Evolutionary conservation across 345 rosid genomes (phyloP).

Genomic region (Erodium maritimum): DNA sequence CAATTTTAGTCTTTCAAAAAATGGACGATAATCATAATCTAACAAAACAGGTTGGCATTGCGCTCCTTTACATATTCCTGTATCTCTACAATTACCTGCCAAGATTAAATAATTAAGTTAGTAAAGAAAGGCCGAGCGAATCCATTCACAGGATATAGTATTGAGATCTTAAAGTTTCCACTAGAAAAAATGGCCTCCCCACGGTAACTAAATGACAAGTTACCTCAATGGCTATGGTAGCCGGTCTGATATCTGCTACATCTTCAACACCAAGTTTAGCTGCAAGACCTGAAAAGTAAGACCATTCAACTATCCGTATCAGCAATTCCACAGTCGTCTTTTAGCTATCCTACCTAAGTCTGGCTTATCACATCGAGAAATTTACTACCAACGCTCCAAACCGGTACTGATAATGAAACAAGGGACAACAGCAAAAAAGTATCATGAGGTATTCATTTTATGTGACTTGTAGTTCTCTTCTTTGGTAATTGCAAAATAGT

Average conservation of each 20-base stretch:
- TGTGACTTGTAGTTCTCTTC: too few species aligned
- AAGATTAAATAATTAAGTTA: not conserved
- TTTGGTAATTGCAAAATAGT: too few species aligned
- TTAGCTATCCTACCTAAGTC: not conserved
- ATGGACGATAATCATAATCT: too few species aligned
- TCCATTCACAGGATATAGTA: not conserved
- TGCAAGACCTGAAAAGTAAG: slow-evolving; percentile 19
- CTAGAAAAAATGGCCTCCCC: too few species aligned
- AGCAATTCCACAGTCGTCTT: not conserved
- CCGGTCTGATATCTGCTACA: slow-evolving; percentile 21
- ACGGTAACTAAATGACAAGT: not conserved
- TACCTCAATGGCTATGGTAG: slow-evolving; percentile 35
- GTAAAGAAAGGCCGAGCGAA: not conserved
- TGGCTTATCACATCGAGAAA: too few species aligned
- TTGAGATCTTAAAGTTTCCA: not conserved
- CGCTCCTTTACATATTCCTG: slow-evolving; percentile 12
- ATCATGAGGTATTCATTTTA: too few species aligned
- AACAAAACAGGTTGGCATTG: too few species aligned
- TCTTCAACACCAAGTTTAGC: slow-evolving; percentile 18
- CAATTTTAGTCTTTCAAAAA: too few species aligned
- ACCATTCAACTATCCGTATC: not conserved
- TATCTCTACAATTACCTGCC: slow-evolving; percentile 29
- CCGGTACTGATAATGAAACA: too few species aligned
- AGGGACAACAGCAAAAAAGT: too few species aligned
- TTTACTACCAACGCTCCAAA: too few species aligned